phyloP scores from a whole-genome alignment of 2,329 filamentous ascomycete genomes.

The Verticillium isaacii region DNA sequence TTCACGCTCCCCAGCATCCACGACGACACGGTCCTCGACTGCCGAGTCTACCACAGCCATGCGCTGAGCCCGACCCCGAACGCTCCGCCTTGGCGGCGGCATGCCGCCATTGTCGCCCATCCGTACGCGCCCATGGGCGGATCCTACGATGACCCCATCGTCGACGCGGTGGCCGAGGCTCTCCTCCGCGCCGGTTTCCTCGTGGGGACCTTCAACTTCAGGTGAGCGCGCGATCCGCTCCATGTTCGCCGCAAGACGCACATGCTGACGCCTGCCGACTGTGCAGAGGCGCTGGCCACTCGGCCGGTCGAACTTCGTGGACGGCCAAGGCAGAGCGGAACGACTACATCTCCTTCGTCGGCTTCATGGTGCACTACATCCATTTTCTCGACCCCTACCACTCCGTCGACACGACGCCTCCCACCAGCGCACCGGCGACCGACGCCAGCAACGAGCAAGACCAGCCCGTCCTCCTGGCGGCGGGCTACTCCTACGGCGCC shows the following conservation, averaged over 20 bases:
- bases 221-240: slow-evolving; percentile 43
- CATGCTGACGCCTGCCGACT: background rate
- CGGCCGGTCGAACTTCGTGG: slow-evolving; percentile 80
- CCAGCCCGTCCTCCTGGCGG: slow-evolving; percentile 50
- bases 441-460: background rate
- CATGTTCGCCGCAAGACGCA: background rate
- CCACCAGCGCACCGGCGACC: slow-evolving; percentile 1
- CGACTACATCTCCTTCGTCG: slow-evolving; percentile 81
- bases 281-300: slow-evolving; percentile 68
- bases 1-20: slow-evolving; percentile 83
- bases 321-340: slow-evolving; percentile 72
- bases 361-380: slow-evolving; percentile 72
- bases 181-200: slow-evolving; percentile 68
- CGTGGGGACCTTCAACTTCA: slow-evolving; percentile 88
- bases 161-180: slow-evolving; percentile 59
- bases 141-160: slow-evolving; percentile 75
- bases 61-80: slow-evolving; percentile 31
- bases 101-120: slow-evolving; percentile 71
- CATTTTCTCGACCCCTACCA: slow-evolving; percentile 47
- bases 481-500: slow-evolving; percentile 88
- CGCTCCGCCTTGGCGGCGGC: slow-evolving; percentile 36
- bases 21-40: slow-evolving; percentile 71
- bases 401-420: background rate
- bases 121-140: slow-evolving; percentile 89
- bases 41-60: slow-evolving; percentile 73